Percentiles rank a stretch among this genome's conserved stretches.
phyloP scores from a whole-genome alignment of 73 alveolate species.

The Effrenium voratum region DNA sequence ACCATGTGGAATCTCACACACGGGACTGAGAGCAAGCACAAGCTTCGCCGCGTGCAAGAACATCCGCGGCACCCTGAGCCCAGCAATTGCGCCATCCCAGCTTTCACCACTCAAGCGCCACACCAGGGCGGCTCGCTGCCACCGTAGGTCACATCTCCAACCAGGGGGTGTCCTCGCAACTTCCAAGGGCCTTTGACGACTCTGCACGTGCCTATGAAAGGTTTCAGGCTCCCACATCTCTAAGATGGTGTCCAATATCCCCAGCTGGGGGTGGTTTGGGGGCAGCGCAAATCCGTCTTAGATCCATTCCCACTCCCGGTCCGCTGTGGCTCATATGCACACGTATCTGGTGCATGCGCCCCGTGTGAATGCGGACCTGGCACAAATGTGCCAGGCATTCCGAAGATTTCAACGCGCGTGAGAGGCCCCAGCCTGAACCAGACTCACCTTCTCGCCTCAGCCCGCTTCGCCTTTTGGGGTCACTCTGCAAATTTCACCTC shows the following conservation, averaged over 20 bases:
- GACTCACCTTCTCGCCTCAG: too few species aligned
- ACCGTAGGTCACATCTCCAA: slow-evolving; percentile 68
- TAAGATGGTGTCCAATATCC: too few species aligned
- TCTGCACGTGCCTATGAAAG: neutral
- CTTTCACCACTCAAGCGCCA: neutral
- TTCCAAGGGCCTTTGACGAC: neutral
- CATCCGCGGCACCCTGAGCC: slow-evolving; percentile 57
- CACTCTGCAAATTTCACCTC: too few species aligned
- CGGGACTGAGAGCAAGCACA: slow-evolving; percentile 33
- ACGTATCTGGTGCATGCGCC: slow-evolving; percentile 83
- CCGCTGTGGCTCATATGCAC: slow-evolving; percentile 85
- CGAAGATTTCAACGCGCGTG: too few species aligned
- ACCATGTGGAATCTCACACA: too few species aligned
- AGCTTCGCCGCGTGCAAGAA: slow-evolving; percentile 66
- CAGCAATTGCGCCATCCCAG: too few species aligned
- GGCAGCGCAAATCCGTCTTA: too few species aligned
- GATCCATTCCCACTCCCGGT: neutral
- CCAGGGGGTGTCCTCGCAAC: slow-evolving; percentile 46
- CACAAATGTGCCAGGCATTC: too few species aligned
- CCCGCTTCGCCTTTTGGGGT: too few species aligned
- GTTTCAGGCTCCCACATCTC: too few species aligned
- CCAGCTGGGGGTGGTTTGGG: too few species aligned
- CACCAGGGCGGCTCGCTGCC: slow-evolving; percentile 57
- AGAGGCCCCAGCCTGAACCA: too few species aligned
- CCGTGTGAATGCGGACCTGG: slow-evolving; percentile 90